phyloP scores from a whole-genome alignment of 2,329 filamentous ascomycete genomes.

The Ophiostoma quercus region DNA sequence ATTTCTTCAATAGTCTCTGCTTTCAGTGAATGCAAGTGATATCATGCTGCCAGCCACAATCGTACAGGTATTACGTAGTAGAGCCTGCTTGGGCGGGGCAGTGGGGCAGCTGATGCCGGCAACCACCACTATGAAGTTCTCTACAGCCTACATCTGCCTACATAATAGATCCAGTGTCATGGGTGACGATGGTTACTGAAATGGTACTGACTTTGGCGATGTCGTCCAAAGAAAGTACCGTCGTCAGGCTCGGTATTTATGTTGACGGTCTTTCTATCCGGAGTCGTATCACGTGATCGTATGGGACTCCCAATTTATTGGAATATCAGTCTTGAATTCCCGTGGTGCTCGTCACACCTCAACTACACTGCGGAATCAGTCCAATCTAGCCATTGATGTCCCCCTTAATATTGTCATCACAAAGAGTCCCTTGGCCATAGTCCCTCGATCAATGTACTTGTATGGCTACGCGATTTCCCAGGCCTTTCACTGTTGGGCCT shows the following conservation, averaged over 20 bases:
- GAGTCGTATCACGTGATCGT: neutral
- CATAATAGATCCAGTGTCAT: neutral
- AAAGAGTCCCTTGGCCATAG: neutral
- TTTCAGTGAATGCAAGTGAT: neutral
- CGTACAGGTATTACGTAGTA: constrained; percentile 3
- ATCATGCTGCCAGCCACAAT: constrained; percentile 2
- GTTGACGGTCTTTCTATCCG: neutral
- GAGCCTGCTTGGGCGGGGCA: constrained; percentile 17
- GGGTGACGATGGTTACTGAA: too few species aligned
- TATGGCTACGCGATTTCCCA: neutral
- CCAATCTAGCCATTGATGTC: neutral
- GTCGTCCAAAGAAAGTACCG: too few species aligned
- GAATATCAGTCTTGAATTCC: too few species aligned
- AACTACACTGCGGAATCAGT: neutral
- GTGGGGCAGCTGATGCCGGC: constrained; percentile 21
- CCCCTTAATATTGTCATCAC: neutral
- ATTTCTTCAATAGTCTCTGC: neutral
- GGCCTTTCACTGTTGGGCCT: neutral
- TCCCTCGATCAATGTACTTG: neutral
- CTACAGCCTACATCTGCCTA: neutral
- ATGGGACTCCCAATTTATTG: too few species aligned
- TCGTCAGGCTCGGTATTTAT: neutral
- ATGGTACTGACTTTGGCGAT: too few species aligned
- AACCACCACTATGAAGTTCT: constrained; percentile 10
- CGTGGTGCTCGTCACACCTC: neutral